Evolutionary conservation across 306 rosid species (phyloP).

Genomic region (Gastrolobium villosum): DNA sequence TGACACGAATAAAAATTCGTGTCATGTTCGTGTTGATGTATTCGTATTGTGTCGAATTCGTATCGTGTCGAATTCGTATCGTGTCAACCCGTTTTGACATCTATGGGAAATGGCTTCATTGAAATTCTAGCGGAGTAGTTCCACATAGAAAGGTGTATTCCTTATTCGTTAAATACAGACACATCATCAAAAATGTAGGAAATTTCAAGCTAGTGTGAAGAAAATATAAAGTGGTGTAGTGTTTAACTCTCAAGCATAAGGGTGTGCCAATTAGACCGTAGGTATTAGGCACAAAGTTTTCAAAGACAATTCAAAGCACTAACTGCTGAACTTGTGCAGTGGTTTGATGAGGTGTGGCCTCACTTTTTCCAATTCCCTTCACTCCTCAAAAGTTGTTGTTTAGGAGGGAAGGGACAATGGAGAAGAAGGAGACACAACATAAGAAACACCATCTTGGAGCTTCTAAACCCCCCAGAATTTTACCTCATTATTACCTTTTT

Average conservation of each 20-base stretch:
- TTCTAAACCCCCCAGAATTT: slow-evolving; percentile 22
- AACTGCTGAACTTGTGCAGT: neutral
- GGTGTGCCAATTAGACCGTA: neutral
- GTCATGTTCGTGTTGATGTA: too few species aligned
- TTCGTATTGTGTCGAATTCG: too few species aligned
- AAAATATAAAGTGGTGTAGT: neutral
- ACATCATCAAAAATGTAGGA: slow-evolving; percentile 11
- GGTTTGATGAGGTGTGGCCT: neutral
- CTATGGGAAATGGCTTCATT: slow-evolving; percentile 6
- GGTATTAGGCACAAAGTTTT: slow-evolving; percentile 13
- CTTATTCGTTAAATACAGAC: slow-evolving; percentile 40
- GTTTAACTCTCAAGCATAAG: slow-evolving; percentile 26
- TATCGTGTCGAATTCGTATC: too few species aligned
- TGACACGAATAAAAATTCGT: too few species aligned
- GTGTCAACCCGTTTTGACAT: too few species aligned
- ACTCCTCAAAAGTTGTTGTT: slow-evolving; percentile 44
- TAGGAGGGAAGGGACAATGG: slow-evolving; percentile 55
- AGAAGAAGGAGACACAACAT: slow-evolving; percentile 32
- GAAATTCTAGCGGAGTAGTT: slow-evolving; percentile 31
- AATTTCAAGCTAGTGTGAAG: slow-evolving; percentile 11
- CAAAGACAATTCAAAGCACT: neutral
- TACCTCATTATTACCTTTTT: slow-evolving; percentile 31
- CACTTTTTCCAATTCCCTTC: slow-evolving; percentile 49
- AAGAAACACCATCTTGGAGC: slow-evolving; percentile 1
- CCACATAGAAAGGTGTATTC: slow-evolving; percentile 27